Base-by-base conservation (phyloP, 495 filamentous ascomycete genomes). In the Neurospora terricola region DNA sequence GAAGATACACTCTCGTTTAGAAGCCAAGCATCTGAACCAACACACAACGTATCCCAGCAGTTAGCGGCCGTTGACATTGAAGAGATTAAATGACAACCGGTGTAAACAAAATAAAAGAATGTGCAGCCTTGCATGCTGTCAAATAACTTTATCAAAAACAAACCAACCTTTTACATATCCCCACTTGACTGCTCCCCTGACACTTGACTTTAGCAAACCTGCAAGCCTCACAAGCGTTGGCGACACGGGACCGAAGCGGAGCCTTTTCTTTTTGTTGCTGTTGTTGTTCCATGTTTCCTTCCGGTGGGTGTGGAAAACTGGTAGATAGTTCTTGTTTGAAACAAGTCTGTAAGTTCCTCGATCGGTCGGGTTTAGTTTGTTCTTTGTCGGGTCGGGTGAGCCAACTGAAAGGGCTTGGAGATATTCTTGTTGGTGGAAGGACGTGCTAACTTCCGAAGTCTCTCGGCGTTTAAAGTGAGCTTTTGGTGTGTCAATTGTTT, bases 1-100 rank as follows among this genome's bases (percentile, higher is more conserved):
- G 74, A 82, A 85, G 59, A 86, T 78, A 70, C 84, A 86, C 76
- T 86, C 84, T 71, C 84, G 76, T 73, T 85, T 85, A 71, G 81
- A 84, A 59, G 83, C 83, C 71, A 80, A 80, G 74, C 84, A 86
- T 74, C 84, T 86, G 70, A 23, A 40, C 16, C 37, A 23, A 69
- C 62, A 69, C 30, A 30, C 18, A 12, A 72, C 68, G 62, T 3
- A 69, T 38, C 1, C 48, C 37, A 76, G 14, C 38, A 38, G 48
- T 59, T 59, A 59, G 48, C 48, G 11, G 48, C 48, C 5, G 11
- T 27, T 14, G 10, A 3, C 12, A 12, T 2, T 6, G 36, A 59
- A 37, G 45, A 66, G 10, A 23, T 2, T 14, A 14, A n/a, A n/a
- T 74, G 38, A 66, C 18, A 40, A 27, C 45, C 69, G 70, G 12